Percentiles rank a stretch among this genome's conserved stretches.
Evolutionary conservation across 2,329 filamentous ascomycete species (phyloP).

Genomic region (Harringtonia lauricola): DNA sequence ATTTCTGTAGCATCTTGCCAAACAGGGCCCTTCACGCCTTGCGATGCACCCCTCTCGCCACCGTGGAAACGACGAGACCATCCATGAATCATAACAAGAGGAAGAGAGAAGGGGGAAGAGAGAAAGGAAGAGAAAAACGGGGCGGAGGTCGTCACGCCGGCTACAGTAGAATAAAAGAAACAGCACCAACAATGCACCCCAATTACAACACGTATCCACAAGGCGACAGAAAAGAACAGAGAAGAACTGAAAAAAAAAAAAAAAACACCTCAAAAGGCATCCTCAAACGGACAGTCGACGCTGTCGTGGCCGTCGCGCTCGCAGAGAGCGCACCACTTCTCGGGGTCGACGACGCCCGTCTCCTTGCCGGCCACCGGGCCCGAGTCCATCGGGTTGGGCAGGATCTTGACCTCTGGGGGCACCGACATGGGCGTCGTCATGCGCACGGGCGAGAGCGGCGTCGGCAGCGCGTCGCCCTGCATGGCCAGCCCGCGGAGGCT

Average conservation of each 20-base stretch:
- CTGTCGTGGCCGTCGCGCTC: constrained; percentile 95
- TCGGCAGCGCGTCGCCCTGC: too few relatives aligned
- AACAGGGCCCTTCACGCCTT: not conserved
- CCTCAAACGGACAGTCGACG: constrained; percentile 87
- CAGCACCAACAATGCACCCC: too few relatives aligned
- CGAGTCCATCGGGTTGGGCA: constrained; percentile 52
- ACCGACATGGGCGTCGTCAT: constrained; percentile 24
- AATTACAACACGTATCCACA: too few relatives aligned
- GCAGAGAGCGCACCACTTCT: constrained; percentile 95
- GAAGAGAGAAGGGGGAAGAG: too few relatives aligned
- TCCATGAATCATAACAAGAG: not conserved
- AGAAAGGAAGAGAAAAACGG: not conserved
- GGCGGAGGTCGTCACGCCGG: too few relatives aligned
- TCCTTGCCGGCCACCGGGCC: constrained; percentile 68
- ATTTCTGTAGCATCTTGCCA: not conserved
- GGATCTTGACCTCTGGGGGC: constrained; percentile 32
- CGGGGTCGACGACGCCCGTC: constrained; percentile 65
- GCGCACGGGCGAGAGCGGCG: constrained; percentile 22
- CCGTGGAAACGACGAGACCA: not conserved
- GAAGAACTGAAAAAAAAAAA: not conserved
- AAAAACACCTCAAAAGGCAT: constrained; percentile 44
- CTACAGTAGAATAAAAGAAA: too few relatives aligned
- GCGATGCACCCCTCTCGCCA: too few relatives aligned
- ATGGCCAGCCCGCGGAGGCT: too few relatives aligned
- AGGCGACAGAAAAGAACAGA: not conserved